Evolutionary conservation across 2,329 filamentous ascomycete species (phyloP), one percentile per base, ranked within the genome.

Genomic region (Xylaria sp.): DNA sequence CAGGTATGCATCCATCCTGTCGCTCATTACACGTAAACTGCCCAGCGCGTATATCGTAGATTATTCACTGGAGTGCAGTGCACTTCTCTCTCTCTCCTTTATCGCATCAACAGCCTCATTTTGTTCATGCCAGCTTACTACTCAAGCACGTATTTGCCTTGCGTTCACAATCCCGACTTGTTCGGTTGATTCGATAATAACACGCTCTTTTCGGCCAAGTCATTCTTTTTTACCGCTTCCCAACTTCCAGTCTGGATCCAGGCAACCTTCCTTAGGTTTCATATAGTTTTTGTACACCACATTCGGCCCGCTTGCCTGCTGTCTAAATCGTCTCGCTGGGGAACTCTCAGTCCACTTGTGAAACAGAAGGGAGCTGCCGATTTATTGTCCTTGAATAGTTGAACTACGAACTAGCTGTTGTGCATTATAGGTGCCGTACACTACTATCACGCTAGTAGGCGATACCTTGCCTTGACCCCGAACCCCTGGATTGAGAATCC

Each of bases 401-500:
- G 28, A 28, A 55, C 39, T 51, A 34, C 32, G 6, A 7, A 34
- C 34, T 37, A 37, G 34, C 28, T 37, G 55, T 46, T 34, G 48
- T 52, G 34, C 52, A 48, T 51, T 61, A 46, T 66, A 60, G 62
- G 61, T 55, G 56, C 65, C 52, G 52, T 55, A 32, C 23, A 59
- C 23, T 67, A 56, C 54, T 20, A 18, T 32, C 41, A 58, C 32
- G 32, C 34, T 63, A 58, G 41, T 51, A 50, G n/a, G 32, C 34
- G 28, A 50, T 37, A 58, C 56, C 50, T 59, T 37, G 34, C 34
- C 34, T 63, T 46, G 61, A 66, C 66, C 68, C 71, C 66, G 63
- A 76, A 75, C 75, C 74, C 75, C 75, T 76, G 76, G 73, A 61
- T 69, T 58, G 70, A 75, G 70, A 75, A 70, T 60, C 74, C 73